A percentile compares a stretch with the other conserved stretches of the same genome.
Evolutionary conservation across 164 flowering plant genomes (phyloP).

Genomic region (Santalum album): DNA sequence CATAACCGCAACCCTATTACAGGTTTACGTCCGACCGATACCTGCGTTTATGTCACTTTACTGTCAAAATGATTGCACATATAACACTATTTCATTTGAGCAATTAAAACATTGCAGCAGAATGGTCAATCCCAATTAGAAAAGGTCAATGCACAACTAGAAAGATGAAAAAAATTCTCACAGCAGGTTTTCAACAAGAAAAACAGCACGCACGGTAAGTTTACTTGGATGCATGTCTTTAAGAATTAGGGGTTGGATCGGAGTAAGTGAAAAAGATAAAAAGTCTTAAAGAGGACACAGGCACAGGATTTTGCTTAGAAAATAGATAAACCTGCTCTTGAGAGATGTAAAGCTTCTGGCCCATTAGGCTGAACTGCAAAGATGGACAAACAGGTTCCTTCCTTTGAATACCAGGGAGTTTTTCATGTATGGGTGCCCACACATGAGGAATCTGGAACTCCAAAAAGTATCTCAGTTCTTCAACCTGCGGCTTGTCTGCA

Average conservation of each 20-base stretch:
- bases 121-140: too few relatives aligned
- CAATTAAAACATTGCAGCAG: too few relatives aligned
- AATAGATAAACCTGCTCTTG: slow-evolving; percentile 72
- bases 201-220: too few relatives aligned
- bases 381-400: slow-evolving; percentile 85
- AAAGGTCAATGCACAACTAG: too few relatives aligned
- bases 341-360: slow-evolving; percentile 76
- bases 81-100: too few relatives aligned
- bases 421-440: slow-evolving; percentile 73
- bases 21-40: slow-evolving; percentile 75
- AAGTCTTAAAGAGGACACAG: not conserved
- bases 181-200: too few relatives aligned
- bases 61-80: too few relatives aligned
- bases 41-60: slow-evolving; percentile 30
- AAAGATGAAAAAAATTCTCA: too few relatives aligned
- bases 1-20: slow-evolving; percentile 69
- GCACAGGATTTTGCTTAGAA: too few relatives aligned
- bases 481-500: slow-evolving; percentile 81
- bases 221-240: too few relatives aligned
- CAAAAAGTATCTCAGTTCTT: slow-evolving; percentile 69
- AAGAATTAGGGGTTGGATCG: too few relatives aligned
- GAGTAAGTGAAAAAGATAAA: not conserved
- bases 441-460: slow-evolving; percentile 73
- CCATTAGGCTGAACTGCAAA: slow-evolving; percentile 83
- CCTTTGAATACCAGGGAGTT: slow-evolving; percentile 57